phyloP scores from a whole-genome alignment of 2,329 filamentous ascomycete genomes.

The Talaromyces sp. region DNA sequence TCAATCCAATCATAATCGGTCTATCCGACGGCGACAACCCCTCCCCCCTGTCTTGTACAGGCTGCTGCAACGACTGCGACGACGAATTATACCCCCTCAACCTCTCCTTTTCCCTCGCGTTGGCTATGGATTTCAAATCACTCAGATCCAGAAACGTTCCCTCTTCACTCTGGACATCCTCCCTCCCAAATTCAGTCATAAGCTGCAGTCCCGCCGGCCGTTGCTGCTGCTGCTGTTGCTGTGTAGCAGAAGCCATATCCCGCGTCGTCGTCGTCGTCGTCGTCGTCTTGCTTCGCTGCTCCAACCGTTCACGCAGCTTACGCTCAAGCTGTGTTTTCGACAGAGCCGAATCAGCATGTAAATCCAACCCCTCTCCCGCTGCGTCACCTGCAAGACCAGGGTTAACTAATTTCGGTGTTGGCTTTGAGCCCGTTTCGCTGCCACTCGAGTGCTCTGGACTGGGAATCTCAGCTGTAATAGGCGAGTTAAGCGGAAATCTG shows the following conservation, averaged over 20 bases:
- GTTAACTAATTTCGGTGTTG: slow-evolving; percentile 15
- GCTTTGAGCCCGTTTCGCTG: background rate
- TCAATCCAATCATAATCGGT: slow-evolving; percentile 48
- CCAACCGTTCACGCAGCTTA: slow-evolving; percentile 5
- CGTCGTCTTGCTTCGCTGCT: background rate
- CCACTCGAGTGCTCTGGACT: slow-evolving; percentile 34
- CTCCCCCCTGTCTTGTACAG: slow-evolving; percentile 29
- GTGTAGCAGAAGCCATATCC: slow-evolving; percentile 9
- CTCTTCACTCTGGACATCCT: slow-evolving; percentile 21
- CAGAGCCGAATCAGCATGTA: slow-evolving; percentile 6
- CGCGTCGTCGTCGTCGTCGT: no score
- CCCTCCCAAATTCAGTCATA: slow-evolving; percentile 41
- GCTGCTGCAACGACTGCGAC: slow-evolving; percentile 15
- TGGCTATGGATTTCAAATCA: slow-evolving; percentile 38
- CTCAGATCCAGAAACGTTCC: slow-evolving; percentile 38
- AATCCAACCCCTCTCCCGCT: background rate
- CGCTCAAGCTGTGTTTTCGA: slow-evolving; percentile 21
- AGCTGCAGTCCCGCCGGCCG: slow-evolving; percentile 43
- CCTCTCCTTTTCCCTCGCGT: slow-evolving; percentile 35
- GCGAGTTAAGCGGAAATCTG: slow-evolving; percentile 45
- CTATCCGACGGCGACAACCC: slow-evolving; percentile 47
- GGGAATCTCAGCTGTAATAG: slow-evolving; percentile 43
- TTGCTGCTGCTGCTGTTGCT: slow-evolving; percentile 31
- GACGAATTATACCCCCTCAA: slow-evolving; percentile 21
- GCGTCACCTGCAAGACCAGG: background rate